Conservation (phyloP, 2,329 filamentous ascomycete genomes). For the Whalleya microplaca region DNA sequence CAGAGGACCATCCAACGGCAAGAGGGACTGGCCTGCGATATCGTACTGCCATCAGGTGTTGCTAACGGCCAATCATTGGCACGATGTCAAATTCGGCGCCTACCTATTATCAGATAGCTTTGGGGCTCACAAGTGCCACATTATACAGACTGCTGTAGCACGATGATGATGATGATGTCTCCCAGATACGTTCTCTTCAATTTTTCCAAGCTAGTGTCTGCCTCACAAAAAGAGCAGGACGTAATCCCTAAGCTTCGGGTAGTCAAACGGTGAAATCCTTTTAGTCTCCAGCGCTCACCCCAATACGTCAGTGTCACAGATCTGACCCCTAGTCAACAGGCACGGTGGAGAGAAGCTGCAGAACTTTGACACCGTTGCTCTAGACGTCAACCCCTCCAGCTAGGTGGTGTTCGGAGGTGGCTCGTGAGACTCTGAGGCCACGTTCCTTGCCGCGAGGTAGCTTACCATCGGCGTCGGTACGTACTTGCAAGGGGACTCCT, state of each 20-base stretch:
- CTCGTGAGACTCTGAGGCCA: conserved; percentile 4
- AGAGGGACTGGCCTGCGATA: conserved; percentile 11
- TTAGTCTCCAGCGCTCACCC: too few species aligned
- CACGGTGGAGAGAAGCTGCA: conserved; percentile 6
- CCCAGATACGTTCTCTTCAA: conserved; percentile 10
- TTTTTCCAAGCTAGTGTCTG: conserved; percentile 9
- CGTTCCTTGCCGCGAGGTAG: conserved; percentile 5
- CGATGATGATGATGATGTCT: conserved; percentile 15
- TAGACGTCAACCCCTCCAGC: conserved; percentile 2
- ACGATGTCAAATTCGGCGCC: conserved; percentile 4
- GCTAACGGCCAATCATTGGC: conserved; percentile 10
- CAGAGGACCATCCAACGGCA: conserved; percentile 9
- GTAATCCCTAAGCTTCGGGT: neutral
- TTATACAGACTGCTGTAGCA: conserved; percentile 15
- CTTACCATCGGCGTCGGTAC: conserved; percentile 8
- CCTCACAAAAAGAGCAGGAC: conserved; percentile 20
- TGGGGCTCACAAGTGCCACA: conserved; percentile 12
- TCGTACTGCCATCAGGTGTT: conserved; percentile 8
- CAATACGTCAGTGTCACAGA: conserved; percentile 1
- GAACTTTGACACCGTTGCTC: neutral
- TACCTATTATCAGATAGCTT: conserved; percentile 7
- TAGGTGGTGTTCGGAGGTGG: conserved; percentile 9
- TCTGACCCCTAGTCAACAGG: conserved; percentile 18
- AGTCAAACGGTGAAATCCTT: neutral
- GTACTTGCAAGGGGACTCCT: conserved; percentile 15